These are phyloP conservation scores for Epichloe bromicola DNA, from an alignment of 2,329 filamentous ascomycete species.

Conservation along the genomic window DNA sequence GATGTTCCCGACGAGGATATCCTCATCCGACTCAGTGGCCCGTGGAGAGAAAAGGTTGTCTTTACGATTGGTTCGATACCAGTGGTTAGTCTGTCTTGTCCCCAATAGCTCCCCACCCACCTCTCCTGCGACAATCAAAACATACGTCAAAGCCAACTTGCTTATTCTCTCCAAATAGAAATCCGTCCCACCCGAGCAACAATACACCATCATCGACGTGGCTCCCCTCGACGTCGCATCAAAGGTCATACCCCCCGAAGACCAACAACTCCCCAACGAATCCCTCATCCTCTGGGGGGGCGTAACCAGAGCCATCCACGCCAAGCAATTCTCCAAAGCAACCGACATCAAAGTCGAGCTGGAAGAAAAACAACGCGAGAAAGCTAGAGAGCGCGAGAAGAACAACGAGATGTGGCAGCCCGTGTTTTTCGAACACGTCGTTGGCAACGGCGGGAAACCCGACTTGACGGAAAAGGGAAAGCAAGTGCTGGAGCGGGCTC, in stretches of 20 bases:
- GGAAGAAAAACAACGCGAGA: slow-evolving; percentile 78
- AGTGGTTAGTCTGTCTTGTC: slow-evolving; percentile 36
- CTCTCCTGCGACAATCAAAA: neutral
- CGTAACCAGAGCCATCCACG: slow-evolving; percentile 73
- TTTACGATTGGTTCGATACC: slow-evolving; percentile 48
- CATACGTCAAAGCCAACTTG: neutral
- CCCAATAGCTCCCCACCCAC: neutral
- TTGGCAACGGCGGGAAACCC: slow-evolving; percentile 42
- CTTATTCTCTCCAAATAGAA: slow-evolving; percentile 15
- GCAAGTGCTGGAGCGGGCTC: slow-evolving; percentile 36
- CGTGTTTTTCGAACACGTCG: slow-evolving; percentile 65
- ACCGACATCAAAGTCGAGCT: slow-evolving; percentile 82
- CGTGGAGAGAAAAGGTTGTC: slow-evolving; percentile 64
- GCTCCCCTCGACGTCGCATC: slow-evolving; percentile 60
- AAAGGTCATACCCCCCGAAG: slow-evolving; percentile 76
- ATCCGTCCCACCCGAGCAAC: slow-evolving; percentile 39
- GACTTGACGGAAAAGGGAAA: slow-evolving; percentile 41
- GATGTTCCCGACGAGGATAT: slow-evolving; percentile 80
- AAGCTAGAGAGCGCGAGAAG: slow-evolving; percentile 66
- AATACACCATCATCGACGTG: slow-evolving; percentile 74
- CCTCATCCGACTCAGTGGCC: slow-evolving; percentile 68
- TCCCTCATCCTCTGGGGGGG: slow-evolving; percentile 78
- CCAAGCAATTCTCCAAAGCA: slow-evolving; percentile 73
- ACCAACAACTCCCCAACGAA: slow-evolving; percentile 77
- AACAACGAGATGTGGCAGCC: slow-evolving; percentile 63